phyloP scores from a whole-genome alignment of 257 asterid species.

The Solanum virginianum region DNA sequence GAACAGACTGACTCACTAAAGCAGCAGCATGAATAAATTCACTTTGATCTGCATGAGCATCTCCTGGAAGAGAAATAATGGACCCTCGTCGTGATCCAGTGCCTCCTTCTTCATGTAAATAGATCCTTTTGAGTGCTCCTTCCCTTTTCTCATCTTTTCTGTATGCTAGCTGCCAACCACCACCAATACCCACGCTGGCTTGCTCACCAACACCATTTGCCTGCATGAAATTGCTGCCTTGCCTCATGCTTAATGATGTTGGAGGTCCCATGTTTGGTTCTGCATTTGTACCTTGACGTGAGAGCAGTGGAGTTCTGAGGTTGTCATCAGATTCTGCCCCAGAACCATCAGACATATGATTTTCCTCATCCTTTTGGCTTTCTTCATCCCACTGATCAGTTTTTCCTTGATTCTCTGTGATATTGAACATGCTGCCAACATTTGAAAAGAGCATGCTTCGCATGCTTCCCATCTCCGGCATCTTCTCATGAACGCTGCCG shows the following conservation, averaged over 20 bases:
- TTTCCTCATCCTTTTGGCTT: constrained; percentile 33
- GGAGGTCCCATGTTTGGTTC: constrained; percentile 31
- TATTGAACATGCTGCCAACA: constrained; percentile 79
- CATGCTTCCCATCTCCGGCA: constrained; percentile 70
- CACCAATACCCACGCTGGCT: constrained; percentile 69
- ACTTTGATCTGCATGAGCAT: constrained; percentile 22
- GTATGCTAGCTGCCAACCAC: constrained; percentile 96
- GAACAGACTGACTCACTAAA: constrained; percentile 83
- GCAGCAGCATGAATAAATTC: constrained; percentile 82
- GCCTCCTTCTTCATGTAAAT: constrained; percentile 69
- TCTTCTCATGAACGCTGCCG: constrained; percentile 82
- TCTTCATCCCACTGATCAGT: constrained; percentile 77
- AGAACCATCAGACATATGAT: constrained; percentile 32
- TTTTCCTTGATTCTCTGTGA: constrained; percentile 34
- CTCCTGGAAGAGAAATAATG: constrained; percentile 47
- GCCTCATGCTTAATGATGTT: constrained; percentile 6
- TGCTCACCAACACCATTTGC: constrained; percentile 26
- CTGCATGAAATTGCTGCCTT: constrained; percentile 10
- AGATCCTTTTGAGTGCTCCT: constrained; percentile 70
- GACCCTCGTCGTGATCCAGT: constrained; percentile 68
- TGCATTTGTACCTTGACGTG: constrained; percentile 36
- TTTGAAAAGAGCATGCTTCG: constrained; percentile 70
- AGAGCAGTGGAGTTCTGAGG: constrained; percentile 69
- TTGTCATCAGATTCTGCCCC: constrained; percentile 63
- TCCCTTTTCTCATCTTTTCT: constrained; percentile 54